Conservation (phyloP, 148 eudicot genomes). For the Dysphania ambrosioides region DNA sequence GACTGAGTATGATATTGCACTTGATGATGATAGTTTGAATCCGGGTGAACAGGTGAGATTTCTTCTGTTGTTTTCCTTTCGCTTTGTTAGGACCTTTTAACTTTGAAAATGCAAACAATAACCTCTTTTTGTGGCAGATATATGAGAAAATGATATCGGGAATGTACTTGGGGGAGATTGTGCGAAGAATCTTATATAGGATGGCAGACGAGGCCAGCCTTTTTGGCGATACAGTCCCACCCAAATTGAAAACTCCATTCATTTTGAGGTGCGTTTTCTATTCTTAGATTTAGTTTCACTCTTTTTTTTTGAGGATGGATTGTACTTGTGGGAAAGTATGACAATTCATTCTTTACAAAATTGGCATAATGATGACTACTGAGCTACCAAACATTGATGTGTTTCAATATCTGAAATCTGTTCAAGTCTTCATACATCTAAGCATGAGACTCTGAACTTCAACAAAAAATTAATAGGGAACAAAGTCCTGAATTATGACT, state of each 20-base stretch:
- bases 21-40: constrained; percentile 78
- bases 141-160: constrained; percentile 94
- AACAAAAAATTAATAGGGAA: background rate
- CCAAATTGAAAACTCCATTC: constrained; percentile 62
- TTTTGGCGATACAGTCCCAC: constrained; percentile 79
- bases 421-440: background rate
- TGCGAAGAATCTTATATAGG: constrained; percentile 69
- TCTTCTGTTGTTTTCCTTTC: constrained; percentile 1
- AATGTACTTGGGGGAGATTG: constrained; percentile 92
- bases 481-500: background rate
- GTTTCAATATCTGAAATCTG: background rate
- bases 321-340: background rate
- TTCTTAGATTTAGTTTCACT: constrained; percentile 3
- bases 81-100: background rate
- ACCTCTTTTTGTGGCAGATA: constrained; percentile 40
- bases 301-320: too few species aligned
- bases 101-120: background rate
- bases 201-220: constrained; percentile 82
- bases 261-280: constrained; percentile 46
- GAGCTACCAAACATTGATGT: background rate
- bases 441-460: background rate
- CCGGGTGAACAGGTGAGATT: constrained; percentile 78
- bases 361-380: background rate
- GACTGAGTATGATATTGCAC: constrained; percentile 61
- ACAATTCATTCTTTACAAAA: background rate